Conservation (phyloP, 1,139 yeast species). For the Scheffersomyces insectosa region DNA sequence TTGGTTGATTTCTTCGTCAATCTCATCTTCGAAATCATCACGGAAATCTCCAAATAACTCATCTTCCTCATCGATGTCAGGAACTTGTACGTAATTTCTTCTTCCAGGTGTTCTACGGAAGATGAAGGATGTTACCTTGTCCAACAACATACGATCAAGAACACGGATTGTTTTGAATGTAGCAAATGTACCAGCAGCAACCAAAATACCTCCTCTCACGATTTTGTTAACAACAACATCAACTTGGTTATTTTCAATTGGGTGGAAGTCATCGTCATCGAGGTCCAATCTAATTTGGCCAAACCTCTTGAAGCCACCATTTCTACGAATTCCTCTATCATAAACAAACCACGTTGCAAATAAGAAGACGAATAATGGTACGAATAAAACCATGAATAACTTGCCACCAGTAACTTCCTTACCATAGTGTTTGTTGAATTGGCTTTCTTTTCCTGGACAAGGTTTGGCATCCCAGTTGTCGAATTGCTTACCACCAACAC, state of each 20-base stretch:
- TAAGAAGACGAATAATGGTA: slow-evolving; percentile 61
- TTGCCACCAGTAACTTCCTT: slow-evolving; percentile 57
- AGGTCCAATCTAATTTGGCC: slow-evolving; percentile 82
- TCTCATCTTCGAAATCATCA: slow-evolving; percentile 52
- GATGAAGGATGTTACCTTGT: slow-evolving; percentile 33
- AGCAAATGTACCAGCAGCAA: slow-evolving; percentile 46
- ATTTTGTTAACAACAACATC: slow-evolving; percentile 64
- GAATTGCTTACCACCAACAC: slow-evolving; percentile 68
- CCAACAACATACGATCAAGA: slow-evolving; percentile 36
- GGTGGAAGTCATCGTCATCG: slow-evolving; percentile 60
- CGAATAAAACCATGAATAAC: slow-evolving; percentile 49
- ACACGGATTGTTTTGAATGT: slow-evolving; percentile 37
- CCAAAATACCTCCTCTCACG: slow-evolving; percentile 62
- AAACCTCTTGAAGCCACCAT: slow-evolving; percentile 76
- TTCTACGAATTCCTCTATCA: slow-evolving; percentile 76
- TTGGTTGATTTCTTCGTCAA: slow-evolving; percentile 22
- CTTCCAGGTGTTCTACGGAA: slow-evolving; percentile 44
- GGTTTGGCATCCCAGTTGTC: slow-evolving; percentile 69
- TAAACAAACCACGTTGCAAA: slow-evolving; percentile 71
- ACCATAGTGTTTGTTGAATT: slow-evolving; percentile 61
- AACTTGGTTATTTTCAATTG: slow-evolving; percentile 66
- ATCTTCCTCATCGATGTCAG: slow-evolving; percentile 44
- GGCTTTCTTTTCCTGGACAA: slow-evolving; percentile 85
- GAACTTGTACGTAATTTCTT: slow-evolving; percentile 46
- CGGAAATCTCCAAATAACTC: slow-evolving; percentile 51